Conservation (phyloP, 75 land plant genomes). For the Adiantum capillusveneris region DNA sequence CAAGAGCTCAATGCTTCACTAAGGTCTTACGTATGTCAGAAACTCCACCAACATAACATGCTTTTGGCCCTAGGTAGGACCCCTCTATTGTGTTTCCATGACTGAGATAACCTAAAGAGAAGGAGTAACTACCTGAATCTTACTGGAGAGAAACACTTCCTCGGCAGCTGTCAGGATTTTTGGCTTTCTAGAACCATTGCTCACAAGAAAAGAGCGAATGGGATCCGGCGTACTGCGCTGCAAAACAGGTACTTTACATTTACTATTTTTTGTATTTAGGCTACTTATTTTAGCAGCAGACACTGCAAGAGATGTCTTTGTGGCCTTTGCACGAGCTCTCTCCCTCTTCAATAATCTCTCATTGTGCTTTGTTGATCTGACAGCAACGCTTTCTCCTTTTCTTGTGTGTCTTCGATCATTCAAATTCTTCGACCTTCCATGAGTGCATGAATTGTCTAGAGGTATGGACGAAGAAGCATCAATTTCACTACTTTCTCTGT, state of each 20-base stretch:
- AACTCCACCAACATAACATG: no score
- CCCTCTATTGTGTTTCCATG: no score
- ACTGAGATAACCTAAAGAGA: no score
- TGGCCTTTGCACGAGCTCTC: not conserved
- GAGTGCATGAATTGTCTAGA: no score
- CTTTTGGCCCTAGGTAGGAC: no score
- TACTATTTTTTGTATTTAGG: no score
- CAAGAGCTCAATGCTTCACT: no score
- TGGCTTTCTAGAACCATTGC: slow-evolving; percentile 28
- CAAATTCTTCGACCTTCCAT: no score
- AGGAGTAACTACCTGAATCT: slow-evolving; percentile 78
- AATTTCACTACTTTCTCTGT: no score
- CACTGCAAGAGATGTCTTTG: not conserved
- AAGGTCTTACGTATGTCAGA: no score
- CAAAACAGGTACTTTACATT: not conserved
- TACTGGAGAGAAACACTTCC: slow-evolving; percentile 57
- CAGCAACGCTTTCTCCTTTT: not conserved
- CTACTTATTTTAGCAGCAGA: not conserved
- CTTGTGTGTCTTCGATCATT: no score
- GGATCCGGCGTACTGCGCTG: not conserved
- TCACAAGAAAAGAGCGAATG: not conserved
- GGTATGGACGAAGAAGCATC: no score
- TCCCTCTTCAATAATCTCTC: not conserved
- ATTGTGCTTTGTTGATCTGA: not conserved
- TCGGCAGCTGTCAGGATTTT: slow-evolving; percentile 73